phyloP scores from a whole-genome alignment of 1,139 yeast species.

The Nakaseomyces glabratus region DNA sequence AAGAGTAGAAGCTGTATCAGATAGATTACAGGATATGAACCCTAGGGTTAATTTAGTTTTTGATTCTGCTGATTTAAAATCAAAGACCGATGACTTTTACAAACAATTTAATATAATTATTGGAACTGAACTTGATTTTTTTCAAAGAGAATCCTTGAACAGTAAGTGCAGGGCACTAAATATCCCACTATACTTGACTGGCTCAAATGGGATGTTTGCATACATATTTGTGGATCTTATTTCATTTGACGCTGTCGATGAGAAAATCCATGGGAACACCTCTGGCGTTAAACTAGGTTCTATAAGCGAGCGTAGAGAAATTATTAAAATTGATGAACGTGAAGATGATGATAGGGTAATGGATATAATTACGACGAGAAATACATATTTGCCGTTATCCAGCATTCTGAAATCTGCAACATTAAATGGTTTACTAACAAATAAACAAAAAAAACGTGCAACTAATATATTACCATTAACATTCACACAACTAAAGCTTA shows the following conservation, averaged over 20 bases:
- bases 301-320: slow-evolving; percentile 41
- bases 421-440: slow-evolving; percentile 39
- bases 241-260: slow-evolving; percentile 42
- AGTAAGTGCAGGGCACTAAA: slow-evolving; percentile 43
- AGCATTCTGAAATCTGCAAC: slow-evolving; percentile 34
- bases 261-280: slow-evolving; percentile 41
- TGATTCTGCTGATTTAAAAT: slow-evolving; percentile 33
- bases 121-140: slow-evolving; percentile 53
- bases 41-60: slow-evolving; percentile 53
- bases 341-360: slow-evolving; percentile 35
- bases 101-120: slow-evolving; percentile 61
- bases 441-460: slow-evolving; percentile 50
- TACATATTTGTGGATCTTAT: slow-evolving; percentile 73
- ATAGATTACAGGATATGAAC: slow-evolving; percentile 60
- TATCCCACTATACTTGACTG: slow-evolving; percentile 62
- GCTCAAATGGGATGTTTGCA: slow-evolving; percentile 75
- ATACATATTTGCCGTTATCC: slow-evolving; percentile 40
- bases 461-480: slow-evolving; percentile 55
- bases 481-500: slow-evolving; percentile 37
- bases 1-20: slow-evolving; percentile 51
- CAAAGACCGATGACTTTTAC: slow-evolving; percentile 38
- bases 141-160: slow-evolving; percentile 41
- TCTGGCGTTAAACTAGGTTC: slow-evolving; percentile 39
- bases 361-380: slow-evolving; percentile 51
- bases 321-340: slow-evolving; percentile 38